Base-by-base conservation (phyloP, 2,329 filamentous ascomycete genomes). In the Aspergillus clavatus region DNA sequence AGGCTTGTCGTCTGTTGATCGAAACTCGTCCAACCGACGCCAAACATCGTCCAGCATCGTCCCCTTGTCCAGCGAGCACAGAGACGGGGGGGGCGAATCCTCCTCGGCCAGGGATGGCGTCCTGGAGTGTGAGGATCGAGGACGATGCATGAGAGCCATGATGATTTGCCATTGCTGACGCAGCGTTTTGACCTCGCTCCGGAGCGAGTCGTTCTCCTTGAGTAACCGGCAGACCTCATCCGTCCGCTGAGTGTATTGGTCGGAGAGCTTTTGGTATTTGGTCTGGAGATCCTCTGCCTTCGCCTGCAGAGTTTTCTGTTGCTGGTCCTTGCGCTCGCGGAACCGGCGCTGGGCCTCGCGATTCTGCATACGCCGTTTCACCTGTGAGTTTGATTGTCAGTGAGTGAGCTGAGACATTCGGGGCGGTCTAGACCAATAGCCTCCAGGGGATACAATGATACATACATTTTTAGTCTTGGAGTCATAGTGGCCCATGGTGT, bases 351-450 rank as follows among this genome's bases (percentile, higher is more conserved):
- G 46, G 19, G 47, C 47, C 42, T 46, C 43, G n/a, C 47, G 23
- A 38, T 50, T 50, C 33, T 50, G 47, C 47, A 46, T 43, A 7
- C 47, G 47, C n/a, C 47, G 40, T 43, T 43, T 46, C 21, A 42
- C 33, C 44, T 46, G n/a, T 4, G 5, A 10, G 14, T 6, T 4
- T 12, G 41, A 10, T 38, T 43, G 31, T 31, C 41, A n/a, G 6
- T n/a, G 23, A 7, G 27, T 1, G 27, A 29, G 14, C 12, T 29
- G 27, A 5, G 36, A 23, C 6, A 29, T 14, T 8, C 19, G 33
- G 12, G 27, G 27, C n/a, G n/a, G n/a, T n/a, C n/a, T n/a, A n/a
- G n/a, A n/a, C n/a, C n/a, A n/a, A n/a, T n/a, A n/a, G n/a, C n/a
- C n/a, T n/a, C 12, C 27, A 3, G 27, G 27, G 5, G 14, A 1